Base-by-base conservation (phyloP, 2,329 filamentous ascomycete genomes). In the Pseudocercospora pini-densiflorae region DNA sequence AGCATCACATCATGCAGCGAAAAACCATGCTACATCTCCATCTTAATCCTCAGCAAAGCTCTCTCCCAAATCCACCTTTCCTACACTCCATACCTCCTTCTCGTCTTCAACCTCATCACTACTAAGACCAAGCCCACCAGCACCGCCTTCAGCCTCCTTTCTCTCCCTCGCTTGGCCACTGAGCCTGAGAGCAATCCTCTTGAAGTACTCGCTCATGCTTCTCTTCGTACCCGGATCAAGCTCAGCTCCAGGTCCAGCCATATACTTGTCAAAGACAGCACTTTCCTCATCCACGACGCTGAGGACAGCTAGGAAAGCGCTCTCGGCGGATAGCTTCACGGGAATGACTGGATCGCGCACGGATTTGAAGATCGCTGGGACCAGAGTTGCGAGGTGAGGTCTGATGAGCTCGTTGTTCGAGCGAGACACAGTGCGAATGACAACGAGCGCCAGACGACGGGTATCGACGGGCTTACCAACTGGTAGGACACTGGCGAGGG, bases 161-260 rank as follows among this genome's bases (percentile, higher is more conserved):
- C 95, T 87, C 82, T 99, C 95, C 68, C 93, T 87, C 1, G 92
- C 93, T 78, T 98, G 95, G 19, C 84, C 87, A n/a, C 92, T 94
- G 21, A 98, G 81, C 72, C 94, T 88, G 75, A 94, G 79, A 1
- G 93, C 93, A 70, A 99, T 92, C 49, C 95, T 86, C 85, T 97
- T 97, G 83, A 98, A 98, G 82, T 99, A 99, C 79, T 99, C 95
- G 66, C 90, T 87, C 91, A 99, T 97, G 78, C 90, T 93, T 72
- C 94, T 87, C 85, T 96, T 95, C 19, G 89, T 89, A 47, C 88
- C 90, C 0, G 92, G 81, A 8, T 89, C 85, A 66, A 97, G 80
- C 5, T 87, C 88, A 1, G 89, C 84, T 0, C 89, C 88, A 24
- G 55, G n/a, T 16, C 57, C 61, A 9, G 87, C 84, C 83, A 97